Evolutionary conservation across 2,329 filamentous ascomycete species (phyloP), one percentile per base, ranked within the genome.

Genomic region (Dactylonectria estremocensis): DNA sequence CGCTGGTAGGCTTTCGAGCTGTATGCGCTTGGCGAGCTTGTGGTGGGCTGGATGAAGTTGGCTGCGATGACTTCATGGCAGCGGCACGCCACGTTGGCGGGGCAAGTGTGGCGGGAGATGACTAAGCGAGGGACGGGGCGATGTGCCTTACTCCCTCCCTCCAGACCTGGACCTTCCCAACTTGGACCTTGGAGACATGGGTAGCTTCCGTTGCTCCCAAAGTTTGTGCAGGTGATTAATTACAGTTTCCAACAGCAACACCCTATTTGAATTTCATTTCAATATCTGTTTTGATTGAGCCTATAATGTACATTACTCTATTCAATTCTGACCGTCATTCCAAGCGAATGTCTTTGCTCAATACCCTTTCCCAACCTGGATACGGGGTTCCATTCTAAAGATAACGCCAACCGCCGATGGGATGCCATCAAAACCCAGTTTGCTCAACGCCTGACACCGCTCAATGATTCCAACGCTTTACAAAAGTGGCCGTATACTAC

Each of bases 31-130:
- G 22, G 49, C 11, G 18, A 56, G 61, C 65, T 65, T 67, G 31
- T 50, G 14, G 43, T 53, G 35, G 33, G 33, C 37, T 63, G 69
- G 67, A 45, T 20, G 52, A n/a, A 53, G 55, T 67, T 61, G 65
- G 67, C 45, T 64, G 59, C 65, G 63, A 76, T 76, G 74, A 76
- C 74, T 74, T 76, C 73, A 75, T 72, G 49, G 16, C 55, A 52
- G 54, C 37, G 40, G 54, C 37, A 35, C 56, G 70, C 66, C 73
- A 74, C 56, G 65, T 71, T 71, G 58, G 73, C 68, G 73, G 73
- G 73, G 73, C 70, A 75, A 5, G 45, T 69, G 71, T 69, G 66
- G 66, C 62, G 70, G 52, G 3, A 5, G 50, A 16, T 37, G 48
- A 64, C 61, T 68, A 64, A 70, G 63, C 61, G 7, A n/a, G n/a